Evolutionary conservation across 2,329 filamentous ascomycete species (phyloP).

Genomic region (Chaetothyriales sp.): DNA sequence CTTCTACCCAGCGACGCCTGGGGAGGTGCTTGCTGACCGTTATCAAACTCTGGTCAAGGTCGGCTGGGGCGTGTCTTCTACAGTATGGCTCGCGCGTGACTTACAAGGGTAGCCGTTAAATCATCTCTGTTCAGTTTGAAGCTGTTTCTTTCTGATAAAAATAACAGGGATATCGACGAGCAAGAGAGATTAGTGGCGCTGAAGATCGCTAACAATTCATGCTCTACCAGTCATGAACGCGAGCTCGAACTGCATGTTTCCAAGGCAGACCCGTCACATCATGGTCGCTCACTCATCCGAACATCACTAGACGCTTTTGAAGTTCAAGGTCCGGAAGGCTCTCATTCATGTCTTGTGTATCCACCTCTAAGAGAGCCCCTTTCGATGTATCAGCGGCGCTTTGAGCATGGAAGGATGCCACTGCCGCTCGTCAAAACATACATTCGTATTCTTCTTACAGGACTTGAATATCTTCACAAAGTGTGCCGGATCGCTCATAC

Average conservation of each 20-base stretch:
- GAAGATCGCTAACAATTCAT: neutral
- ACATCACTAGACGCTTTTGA: neutral
- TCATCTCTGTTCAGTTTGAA: neutral
- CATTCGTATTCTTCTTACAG: neutral
- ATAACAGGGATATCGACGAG: neutral
- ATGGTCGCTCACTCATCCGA: neutral
- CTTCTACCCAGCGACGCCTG: neutral
- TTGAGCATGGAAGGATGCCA: neutral
- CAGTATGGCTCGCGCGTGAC: neutral
- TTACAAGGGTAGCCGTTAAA: neutral
- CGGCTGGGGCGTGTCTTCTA: neutral
- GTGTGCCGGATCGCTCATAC: neutral
- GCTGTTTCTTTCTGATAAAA: neutral
- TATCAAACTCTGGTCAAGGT: neutral
- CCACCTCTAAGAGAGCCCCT: neutral
- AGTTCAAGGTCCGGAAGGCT: neutral
- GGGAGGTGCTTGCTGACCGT: neutral
- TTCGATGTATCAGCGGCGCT: neutral
- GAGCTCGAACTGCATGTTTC: neutral
- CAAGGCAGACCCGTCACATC: neutral
- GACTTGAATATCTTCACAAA: neutral
- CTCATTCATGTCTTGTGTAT: neutral
- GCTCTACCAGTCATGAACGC: neutral
- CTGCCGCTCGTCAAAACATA: neutral
- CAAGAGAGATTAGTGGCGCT: neutral